Percentiles rank a stretch among this genome's conserved stretches.
phyloP scores from a whole-genome alignment of 75 land plant species.

The Azolla pinnata region DNA sequence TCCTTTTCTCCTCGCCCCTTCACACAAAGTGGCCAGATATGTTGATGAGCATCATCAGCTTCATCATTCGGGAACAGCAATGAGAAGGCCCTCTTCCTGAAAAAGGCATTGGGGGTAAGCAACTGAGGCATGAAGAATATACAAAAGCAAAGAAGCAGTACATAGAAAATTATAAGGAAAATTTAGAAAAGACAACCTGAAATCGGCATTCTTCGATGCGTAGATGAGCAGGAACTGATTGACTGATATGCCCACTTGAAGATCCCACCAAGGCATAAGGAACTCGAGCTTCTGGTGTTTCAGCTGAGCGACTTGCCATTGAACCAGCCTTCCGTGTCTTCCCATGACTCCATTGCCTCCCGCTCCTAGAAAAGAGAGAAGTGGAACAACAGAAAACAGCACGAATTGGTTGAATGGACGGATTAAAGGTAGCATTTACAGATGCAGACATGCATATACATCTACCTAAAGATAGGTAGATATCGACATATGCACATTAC shows the following conservation, averaged over 20 bases:
- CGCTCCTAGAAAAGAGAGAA: too few species aligned
- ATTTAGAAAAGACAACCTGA: conserved; percentile 47
- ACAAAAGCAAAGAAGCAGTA: background rate
- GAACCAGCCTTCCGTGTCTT: conserved; percentile 71
- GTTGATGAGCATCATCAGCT: conserved; percentile 43
- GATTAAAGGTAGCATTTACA: too few species aligned
- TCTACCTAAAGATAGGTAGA: too few species aligned
- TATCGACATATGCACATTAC: too few species aligned
- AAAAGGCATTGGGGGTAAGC: background rate
- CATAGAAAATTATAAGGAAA: background rate
- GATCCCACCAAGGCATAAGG: conserved; percentile 96
- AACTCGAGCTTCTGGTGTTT: conserved; percentile 73
- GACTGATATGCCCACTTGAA: conserved; percentile 79
- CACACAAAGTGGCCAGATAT: conserved; percentile 23
- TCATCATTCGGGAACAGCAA: conserved; percentile 57
- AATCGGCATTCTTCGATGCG: conserved; percentile 71
- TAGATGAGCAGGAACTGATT: conserved; percentile 84
- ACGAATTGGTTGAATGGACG: too few species aligned
- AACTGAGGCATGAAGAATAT: background rate
- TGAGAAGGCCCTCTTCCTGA: conserved; percentile 83
- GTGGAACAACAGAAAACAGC: too few species aligned
- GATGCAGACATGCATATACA: too few species aligned
- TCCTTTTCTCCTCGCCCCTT: too few species aligned
- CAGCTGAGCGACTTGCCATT: conserved; percentile 64
- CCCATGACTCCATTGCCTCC: too few species aligned